Evolutionary conservation across 108 stramenopile species (phyloP).

Genomic region (Mediolabrus comicus): DNA sequence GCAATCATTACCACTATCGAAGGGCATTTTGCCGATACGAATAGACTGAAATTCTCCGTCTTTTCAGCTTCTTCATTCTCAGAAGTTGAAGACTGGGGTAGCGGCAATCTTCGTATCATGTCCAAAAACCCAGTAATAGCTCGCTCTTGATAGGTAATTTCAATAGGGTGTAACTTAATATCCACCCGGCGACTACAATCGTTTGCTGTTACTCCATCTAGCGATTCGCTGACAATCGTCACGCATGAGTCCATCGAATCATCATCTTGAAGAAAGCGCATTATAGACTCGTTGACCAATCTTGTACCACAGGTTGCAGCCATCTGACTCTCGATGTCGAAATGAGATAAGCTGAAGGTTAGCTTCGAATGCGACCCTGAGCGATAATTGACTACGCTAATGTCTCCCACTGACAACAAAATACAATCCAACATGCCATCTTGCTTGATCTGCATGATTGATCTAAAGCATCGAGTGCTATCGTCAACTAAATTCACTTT

Average conservation of each 20-base stretch:
- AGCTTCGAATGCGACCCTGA: conserved; percentile 39
- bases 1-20: conserved; percentile 25
- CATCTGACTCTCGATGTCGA: conserved; percentile 72
- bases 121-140: conserved; percentile 36
- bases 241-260: conserved; percentile 59
- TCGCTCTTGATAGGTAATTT: conserved; percentile 47
- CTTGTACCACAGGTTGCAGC: background rate
- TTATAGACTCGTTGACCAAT: conserved; percentile 20
- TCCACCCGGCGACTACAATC: conserved; percentile 22
- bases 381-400: conserved; percentile 35
- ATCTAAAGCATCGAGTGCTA: background rate
- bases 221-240: conserved; percentile 18
- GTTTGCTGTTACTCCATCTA: background rate
- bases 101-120: conserved; percentile 4
- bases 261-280: conserved; percentile 28
- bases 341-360: conserved; percentile 47
- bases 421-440: conserved; percentile 50
- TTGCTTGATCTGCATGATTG: background rate
- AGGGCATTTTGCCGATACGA: conserved; percentile 21
- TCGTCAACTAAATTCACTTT: conserved; percentile 45
- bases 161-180: conserved; percentile 45
- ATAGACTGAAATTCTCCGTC: background rate
- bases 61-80: background rate
- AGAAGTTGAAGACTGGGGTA: conserved; percentile 3
- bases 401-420: conserved; percentile 52